A percentile compares a stretch with the other conserved stretches of the same genome.
phyloP scores from a whole-genome alignment of 2,329 filamentous ascomycete species.

The Epichloe coenophiala region DNA sequence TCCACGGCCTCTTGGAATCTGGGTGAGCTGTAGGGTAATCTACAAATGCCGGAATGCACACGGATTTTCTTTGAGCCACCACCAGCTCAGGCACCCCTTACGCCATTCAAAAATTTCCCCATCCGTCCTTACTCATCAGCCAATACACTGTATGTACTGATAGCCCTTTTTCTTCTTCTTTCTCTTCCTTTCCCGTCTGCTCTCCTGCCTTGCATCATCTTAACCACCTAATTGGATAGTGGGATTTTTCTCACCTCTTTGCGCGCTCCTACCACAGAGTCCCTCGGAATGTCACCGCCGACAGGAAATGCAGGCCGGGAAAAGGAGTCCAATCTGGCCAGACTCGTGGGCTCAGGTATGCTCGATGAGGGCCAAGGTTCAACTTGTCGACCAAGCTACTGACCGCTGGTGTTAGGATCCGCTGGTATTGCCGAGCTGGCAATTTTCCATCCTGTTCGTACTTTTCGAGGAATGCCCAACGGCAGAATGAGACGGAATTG shows the following conservation, averaged over 20 bases:
- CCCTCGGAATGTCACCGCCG: conserved; percentile 45
- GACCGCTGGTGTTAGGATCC: conserved; percentile 45
- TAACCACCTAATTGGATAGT: not conserved
- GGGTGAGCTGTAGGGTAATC: not conserved
- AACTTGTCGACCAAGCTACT: conserved; percentile 3
- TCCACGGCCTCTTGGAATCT: not conserved
- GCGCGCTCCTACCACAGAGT: not conserved
- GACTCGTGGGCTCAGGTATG: conserved; percentile 81
- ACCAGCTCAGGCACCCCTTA: conserved; percentile 3
- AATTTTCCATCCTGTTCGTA: conserved; percentile 75
- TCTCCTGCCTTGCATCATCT: not conserved
- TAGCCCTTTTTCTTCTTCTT: not conserved
- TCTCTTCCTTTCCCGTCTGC: not conserved
- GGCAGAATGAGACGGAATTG: not conserved
- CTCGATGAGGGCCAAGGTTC: not conserved
- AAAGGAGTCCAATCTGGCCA: conserved; percentile 79
- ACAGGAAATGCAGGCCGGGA: conserved; percentile 34
- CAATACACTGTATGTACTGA: not conserved
- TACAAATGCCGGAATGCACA: too few species aligned
- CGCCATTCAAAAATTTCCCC: conserved; percentile 6
- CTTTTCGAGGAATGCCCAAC: conserved; percentile 2
- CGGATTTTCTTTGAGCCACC: not conserved
- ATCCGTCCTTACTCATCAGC: not conserved
- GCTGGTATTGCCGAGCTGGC: conserved; percentile 88
- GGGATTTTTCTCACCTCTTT: not conserved